Base-by-base conservation (phyloP, 441 rosid species). In the Gossypium gossypioides region DNA sequence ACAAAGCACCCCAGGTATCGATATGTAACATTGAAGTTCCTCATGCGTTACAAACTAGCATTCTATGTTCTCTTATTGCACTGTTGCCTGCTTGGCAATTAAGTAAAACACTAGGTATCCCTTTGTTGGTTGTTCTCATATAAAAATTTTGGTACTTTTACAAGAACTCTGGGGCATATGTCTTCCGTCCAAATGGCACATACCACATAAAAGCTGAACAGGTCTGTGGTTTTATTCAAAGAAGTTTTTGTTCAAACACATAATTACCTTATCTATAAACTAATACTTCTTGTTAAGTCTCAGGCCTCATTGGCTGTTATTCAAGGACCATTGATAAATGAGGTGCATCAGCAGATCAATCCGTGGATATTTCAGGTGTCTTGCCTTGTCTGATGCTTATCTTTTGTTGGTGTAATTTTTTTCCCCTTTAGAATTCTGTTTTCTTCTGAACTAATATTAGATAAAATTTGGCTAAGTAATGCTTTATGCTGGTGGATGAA, bases 151-250 rank as follows among this genome's bases (percentile, higher is more conserved):
- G 72, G 68, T 73, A 18, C 71, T 78, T 73, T 72, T 77, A 54
- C 76, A 71, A 88, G 97, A 91, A 88, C 81, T 83, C 87, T 0
- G 99, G 99, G 75, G 99, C 98, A 40, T 96, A 96, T 80, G 77
- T 96, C 75, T 96, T 93, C 81, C 98, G 99, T 54, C 99, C 99
- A 69, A 96, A 96, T 86, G 95, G 94, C 69, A 83, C 96, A 72
- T 86, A 74, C 84, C 82, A 71, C 50, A 74, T 96, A 72, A 79
- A 82, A 59, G 86, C 93, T 12, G 82, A 86, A 76, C 88, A 91
- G 97, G 98, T 96, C 52, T 32, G 75, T 24, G 68, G 76, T 78
- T 71, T 75, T 64, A 27, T 69, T 62, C 72, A 62, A 55, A 27
- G 54, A 32, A 21, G 25, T 76, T 55, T 72, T 65, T 32, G 46